Evolutionary conservation across 2,329 filamentous ascomycete genomes (phyloP).

Genomic region (Ascochyta lentis): DNA sequence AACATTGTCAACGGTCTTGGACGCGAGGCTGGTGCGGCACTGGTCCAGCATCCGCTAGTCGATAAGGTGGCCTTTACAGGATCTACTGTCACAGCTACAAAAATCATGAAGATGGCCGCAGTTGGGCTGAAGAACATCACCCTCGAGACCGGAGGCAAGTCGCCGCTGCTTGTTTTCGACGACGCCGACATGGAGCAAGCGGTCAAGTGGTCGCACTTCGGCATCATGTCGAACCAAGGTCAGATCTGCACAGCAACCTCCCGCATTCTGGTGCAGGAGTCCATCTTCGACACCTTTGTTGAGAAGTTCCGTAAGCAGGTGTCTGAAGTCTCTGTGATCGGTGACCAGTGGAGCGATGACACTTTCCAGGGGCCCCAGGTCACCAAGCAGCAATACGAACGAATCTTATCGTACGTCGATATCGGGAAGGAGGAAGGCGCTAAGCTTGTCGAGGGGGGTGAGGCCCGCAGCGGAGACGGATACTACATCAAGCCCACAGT

Average conservation of each 20-base stretch:
- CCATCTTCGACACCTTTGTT: conserved; percentile 29
- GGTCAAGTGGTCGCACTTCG: conserved; percentile 43
- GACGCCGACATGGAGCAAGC: conserved; percentile 54
- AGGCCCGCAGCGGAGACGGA: conserved; percentile 35
- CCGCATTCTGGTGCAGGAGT: conserved; percentile 48
- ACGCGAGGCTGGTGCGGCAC: conserved; percentile 63
- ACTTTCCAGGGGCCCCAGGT: conserved; percentile 56
- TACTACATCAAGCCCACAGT: conserved; percentile 73
- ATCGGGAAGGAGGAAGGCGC: conserved; percentile 56
- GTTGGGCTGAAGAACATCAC: conserved; percentile 51
- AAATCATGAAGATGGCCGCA: conserved; percentile 58
- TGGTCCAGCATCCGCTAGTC: conserved; percentile 69
- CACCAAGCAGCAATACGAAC: conserved; percentile 54
- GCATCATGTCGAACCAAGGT: conserved; percentile 48
- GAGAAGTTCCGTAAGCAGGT: conserved; percentile 52
- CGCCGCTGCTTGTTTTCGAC: conserved; percentile 53
- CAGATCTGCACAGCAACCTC: conserved; percentile 50
- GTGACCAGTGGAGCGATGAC: conserved; percentile 50
- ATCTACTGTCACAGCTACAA: conserved; percentile 70
- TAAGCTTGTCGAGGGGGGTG: conserved; percentile 57
- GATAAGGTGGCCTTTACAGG: conserved; percentile 82
- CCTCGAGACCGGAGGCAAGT: conserved; percentile 55
- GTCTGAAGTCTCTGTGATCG: conserved; percentile 30
- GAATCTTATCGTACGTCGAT: conserved; percentile 53
- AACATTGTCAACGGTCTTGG: conserved; percentile 62